Base-by-base conservation (phyloP, 2,329 filamentous ascomycete species). In the Alternaria sp. region DNA sequence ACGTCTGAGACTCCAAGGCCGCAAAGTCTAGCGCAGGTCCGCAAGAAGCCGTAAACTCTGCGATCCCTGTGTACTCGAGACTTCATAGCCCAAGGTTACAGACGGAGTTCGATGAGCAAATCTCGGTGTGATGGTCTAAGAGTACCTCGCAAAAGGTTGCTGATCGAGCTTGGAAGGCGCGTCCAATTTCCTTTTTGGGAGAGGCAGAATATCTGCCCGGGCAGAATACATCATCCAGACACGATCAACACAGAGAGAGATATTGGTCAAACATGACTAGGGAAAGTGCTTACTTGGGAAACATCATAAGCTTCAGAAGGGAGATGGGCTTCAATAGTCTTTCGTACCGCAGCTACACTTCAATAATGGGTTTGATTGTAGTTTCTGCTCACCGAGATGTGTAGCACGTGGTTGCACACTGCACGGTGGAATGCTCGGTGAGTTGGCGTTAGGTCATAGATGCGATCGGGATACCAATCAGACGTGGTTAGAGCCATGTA, bases 351-450 rank as follows among this genome's bases (percentile, higher is more conserved):
- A 17, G 36, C 19, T 23, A 25, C 49, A 52, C 36, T n/a, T 19
- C 23, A 13, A 36, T 3, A 17, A n/a, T 52, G 11, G 15, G 19
- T 26, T 44, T 23, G 19, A 15, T 25, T 4, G 17, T 11, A 17
- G 21, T n/a, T 40, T 19, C n/a, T 28, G 44, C 32, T 17, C 45
- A 9, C 25, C 23, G 32, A 36, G 25, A 26, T 21, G 19, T 50
- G 58, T 30, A 56, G 51, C 28, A 45, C 23, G 10, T 32, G 50
- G 21, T 19, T 28, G 45, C 36, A 59, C 30, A 21, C 17, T 23
- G 55, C 28, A 50, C 60, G 55, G 60, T 32, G 32, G 51, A 50
- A 54, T 49, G 55, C 15, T 62, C 60, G 60, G 60, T 49, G 60
- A 59, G 28, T 46, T 58, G 51, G 50, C 30, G 30, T 52, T 40